These are phyloP conservation scores for Yarrowia bubula DNA, from an alignment of 805 yeast genomes.

Conservation along the genomic window DNA sequence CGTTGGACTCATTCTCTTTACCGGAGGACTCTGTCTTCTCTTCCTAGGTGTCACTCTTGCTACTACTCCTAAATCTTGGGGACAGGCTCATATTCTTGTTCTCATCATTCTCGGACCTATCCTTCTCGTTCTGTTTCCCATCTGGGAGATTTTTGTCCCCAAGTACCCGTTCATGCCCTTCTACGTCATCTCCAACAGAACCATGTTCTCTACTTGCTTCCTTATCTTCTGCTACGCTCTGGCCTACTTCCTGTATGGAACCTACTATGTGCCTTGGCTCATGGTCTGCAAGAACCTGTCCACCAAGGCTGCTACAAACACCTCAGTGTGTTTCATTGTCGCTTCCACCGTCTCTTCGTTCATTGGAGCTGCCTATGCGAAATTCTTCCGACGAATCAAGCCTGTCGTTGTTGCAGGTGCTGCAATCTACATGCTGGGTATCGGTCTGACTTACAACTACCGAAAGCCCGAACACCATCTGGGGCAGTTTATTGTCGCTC, in stretches of 20 bases:
- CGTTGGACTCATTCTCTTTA: constrained; percentile 57
- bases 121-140: constrained; percentile 57
- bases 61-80: constrained; percentile 56
- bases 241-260: constrained; percentile 31
- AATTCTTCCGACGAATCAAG: constrained; percentile 50
- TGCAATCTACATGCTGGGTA: constrained; percentile 55
- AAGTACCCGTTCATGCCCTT: constrained; percentile 66
- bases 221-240: constrained; percentile 36
- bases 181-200: constrained; percentile 60
- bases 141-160: constrained; percentile 41
- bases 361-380: constrained; percentile 1
- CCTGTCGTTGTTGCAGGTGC: constrained; percentile 60
- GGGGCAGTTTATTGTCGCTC: constrained; percentile 63
- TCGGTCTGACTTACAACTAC: constrained; percentile 58
- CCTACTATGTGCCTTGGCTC: constrained; percentile 28
- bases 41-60: constrained; percentile 74
- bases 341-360: constrained; percentile 17
- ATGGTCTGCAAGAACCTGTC: constrained; percentile 26
- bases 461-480: constrained; percentile 52
- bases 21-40: constrained; percentile 59
- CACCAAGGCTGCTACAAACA: constrained; percentile 26
- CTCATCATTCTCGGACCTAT: constrained; percentile 68
- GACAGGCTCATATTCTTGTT: constrained; percentile 59
- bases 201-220: constrained; percentile 1
- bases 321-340: constrained; percentile 16